Conservation (phyloP, 371 early-diverging fungal species). For the Syncephalastrum contaminatum region DNA sequence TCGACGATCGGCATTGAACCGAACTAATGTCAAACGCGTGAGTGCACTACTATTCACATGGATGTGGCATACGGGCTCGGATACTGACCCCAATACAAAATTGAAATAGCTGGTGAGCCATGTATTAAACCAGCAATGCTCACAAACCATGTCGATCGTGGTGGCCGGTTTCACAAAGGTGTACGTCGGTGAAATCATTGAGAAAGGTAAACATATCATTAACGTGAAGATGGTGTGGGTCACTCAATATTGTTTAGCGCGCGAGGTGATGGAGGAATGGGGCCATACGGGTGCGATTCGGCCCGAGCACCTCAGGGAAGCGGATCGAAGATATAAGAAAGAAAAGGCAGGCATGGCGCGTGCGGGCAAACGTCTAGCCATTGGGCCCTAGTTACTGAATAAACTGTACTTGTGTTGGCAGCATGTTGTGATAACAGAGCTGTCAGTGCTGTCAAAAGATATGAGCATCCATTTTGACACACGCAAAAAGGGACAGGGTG, state of each 20-base stretch:
- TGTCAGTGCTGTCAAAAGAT: no score
- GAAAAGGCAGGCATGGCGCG: slow-evolving; percentile 4
- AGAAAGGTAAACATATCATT: slow-evolving; percentile 60
- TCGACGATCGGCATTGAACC: slow-evolving; percentile 83
- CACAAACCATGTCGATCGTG: slow-evolving; percentile 87
- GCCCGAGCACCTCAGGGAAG: slow-evolving; percentile 90
- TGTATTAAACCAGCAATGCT: slow-evolving; percentile 81
- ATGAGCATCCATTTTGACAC: no score
- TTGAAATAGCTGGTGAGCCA: slow-evolving; percentile 57
- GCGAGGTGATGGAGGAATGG: slow-evolving; percentile 71
- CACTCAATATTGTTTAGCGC: slow-evolving; percentile 35
- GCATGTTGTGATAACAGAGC: no score
- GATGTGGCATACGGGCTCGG: background rate
- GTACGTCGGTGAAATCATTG: slow-evolving; percentile 95
- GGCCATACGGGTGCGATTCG: slow-evolving; percentile 66
- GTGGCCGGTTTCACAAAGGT: slow-evolving; percentile 95
- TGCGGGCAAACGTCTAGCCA: no score
- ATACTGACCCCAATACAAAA: background rate
- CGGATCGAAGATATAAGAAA: slow-evolving; percentile 76
- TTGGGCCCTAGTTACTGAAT: no score
- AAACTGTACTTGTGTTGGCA: no score
- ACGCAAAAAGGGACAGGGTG: no score
- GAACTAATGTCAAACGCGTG: slow-evolving; percentile 83
- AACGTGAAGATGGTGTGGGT: background rate
- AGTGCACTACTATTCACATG: slow-evolving; percentile 5